Base-by-base conservation (phyloP, 805 yeast genomes). In the Kodamaea hsintzibuensis region DNA sequence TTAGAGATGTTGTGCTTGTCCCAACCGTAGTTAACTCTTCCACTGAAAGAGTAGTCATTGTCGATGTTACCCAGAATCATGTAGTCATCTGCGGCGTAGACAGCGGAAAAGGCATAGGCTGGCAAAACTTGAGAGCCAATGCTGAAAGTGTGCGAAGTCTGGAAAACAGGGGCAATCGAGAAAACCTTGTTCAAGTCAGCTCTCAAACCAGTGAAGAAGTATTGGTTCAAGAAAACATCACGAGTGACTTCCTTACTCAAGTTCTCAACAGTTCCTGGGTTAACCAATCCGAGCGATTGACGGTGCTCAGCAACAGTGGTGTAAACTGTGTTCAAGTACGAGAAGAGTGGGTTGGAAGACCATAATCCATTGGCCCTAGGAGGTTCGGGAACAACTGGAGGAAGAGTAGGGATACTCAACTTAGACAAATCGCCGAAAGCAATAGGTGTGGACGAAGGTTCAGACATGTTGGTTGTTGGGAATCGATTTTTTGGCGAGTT, bases 121-220 rank as follows among this genome's bases (percentile, higher is more conserved):
- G 97, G 97, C 72, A 89, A 79, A 47, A 84, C 82, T 60, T 86
- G 85, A 54, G 96, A 88, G 48, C 98, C 98, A 61, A 90, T 79
- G 40, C 96, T 81, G 68, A 95, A 88, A 56, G 97, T 87, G 71
- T 95, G 99, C 58, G 97, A 88, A 55, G 96, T 89, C 81, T 95
- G 98, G 87, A 95, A 95, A 55, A 90, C 92, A 55, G 99, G 99
- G 74, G 85, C 86, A 81, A 92, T 82, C 59, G 88, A 77, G 68
- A 95, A 91, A 12, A 92, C 90, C 81, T 93, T 93, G 77, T 90
- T 89, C 64, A 95, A 82, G 73, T 95, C 99, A 54, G 98, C 99
- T 71, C 97, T 88, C 67, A 95, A 82, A 55, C 99, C 99, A 40
- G 96, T 87, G 81, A 93, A 93, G 73, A 87, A 85, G 77, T 89